Evolutionary conservation across 352 stramenopile species (phyloP), one percentile per base, ranked within the genome.

Genomic region (Phytophthora syringae): DNA sequence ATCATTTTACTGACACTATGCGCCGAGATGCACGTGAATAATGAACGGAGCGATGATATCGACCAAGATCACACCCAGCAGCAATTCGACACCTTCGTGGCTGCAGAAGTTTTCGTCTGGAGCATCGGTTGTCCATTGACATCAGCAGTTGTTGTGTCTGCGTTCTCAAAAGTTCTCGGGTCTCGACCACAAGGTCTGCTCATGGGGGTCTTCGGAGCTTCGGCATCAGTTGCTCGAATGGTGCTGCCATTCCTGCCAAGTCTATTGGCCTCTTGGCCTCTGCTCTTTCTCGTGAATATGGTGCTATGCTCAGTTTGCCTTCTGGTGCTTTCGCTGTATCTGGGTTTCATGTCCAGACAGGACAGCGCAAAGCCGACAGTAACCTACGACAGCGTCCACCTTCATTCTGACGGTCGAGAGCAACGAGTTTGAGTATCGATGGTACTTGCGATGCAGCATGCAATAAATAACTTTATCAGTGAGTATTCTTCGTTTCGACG

Each of bases 151-250:
- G 70, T 86, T 15, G 77, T 87, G 10, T 77, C 74, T 1, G 74
- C 79, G 0, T 89, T 90, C 51, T 89, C 80, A 0, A 89, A 88
- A 54, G 64, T 84, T 5, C 72, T 90, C 0, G 79, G 82, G 5
- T 76, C 74, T 7, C 56, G 72, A 15, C 77, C 73, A 7, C 82
- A 90, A 60, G 82, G 82, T 0, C 50, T 74, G 15, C 52, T 85
- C 24, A 89, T 89, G 82, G 80, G 82, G 1, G 20, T 91, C n/a
- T 85, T 90, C 18, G 82, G 82, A 5, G 79, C 82, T 11, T 76
- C 75, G 0, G 82, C 77, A 1, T 91, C 82, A 0, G 55, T 91
- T 28, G 63, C 82, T 16, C 73, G 82, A 10, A 89, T 86, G 63
- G 21, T 88, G 11, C 53, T 91, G 50, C 78, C 82, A 18, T 79